Evolutionary conservation across 2,329 filamentous ascomycete genomes (phyloP), one percentile per base, ranked within the genome.

Genomic region (Helicocarpus griseus): DNA sequence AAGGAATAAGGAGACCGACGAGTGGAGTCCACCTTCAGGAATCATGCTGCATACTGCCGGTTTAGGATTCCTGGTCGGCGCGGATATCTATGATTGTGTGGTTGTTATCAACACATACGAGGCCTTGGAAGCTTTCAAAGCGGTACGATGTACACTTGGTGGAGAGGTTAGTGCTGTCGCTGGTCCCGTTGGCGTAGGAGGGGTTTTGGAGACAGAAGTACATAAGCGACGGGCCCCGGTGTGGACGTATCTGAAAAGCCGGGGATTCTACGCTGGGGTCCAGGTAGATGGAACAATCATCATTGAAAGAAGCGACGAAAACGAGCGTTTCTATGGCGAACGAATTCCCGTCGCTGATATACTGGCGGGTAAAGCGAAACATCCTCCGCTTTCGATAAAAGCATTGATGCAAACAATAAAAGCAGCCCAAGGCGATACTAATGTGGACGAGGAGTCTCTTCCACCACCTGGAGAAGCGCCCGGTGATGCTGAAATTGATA

Each of bases 41-140:
- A 89, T 97, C 58, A 80, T 95, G 73, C 77, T 95, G 44, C 91
- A 97, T 65, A 95, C 91, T 0, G 82, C 88, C 1, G 89, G 86
- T 0, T 77, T 96, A 31, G 91, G 89, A 33, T 96, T 97, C 63
- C 79, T 95, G 49, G 84, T 90, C 5, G 91, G 90, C 2, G 86
- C 95, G 38, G 91, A 97, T 65, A 89, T 96, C 29, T 97, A 96
- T 73, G 91, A 97, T 67, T 95, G 90, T 63, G 86, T 97, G 13
- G 79, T 96, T 7, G 86, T 96, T 33, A 90, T 96, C 64, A 96
- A 95, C 71, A 89, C 86, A 41, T 81, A 87, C 43, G 79, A 87
- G 52, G 89, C 89, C 5, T 73, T 97, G 44, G 86, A 95, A 58
- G 82, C 86, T 0, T 94, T 96, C 64, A 89, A 87, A 33, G 84